Base-by-base conservation (phyloP, 345 rosid species). In the Barbarea vulgaris region DNA sequence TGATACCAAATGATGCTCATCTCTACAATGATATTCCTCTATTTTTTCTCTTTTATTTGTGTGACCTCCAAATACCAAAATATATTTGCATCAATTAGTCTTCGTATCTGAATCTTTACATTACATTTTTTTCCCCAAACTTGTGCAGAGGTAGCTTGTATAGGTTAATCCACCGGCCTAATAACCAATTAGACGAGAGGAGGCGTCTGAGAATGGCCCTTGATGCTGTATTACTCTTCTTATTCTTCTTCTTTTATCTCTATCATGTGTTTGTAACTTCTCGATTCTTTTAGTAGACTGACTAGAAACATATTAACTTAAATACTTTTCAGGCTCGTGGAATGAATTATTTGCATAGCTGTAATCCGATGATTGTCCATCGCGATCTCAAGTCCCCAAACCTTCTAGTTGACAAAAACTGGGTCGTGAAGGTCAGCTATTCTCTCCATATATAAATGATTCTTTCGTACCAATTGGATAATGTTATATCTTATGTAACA, bases 111-210 rank as follows among this genome's bases (percentile, higher is more conserved):
- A 2, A 39, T 52, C 64, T 56, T 74, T 46, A 74, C 66, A 56
- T 36, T 63, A 64, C 18, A 31, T 0, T 24, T 21, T 64, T 6
- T 15, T 54, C 19, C 9, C 37, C 9, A 50, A 58, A 70, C 60
- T 73, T 78, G 77, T 87, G 88, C 97, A 94, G 98, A 84, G 98
- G 98, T 79, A 94, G 98, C 79, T 85, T 94, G 85, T 94, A 94
- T 76, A 86, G 96, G 84, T 77, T 94, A 79, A 62, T 94, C 79
- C 97, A 89, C 76, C 85, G 97, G 80, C 93, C 95, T 67, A 91
- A 91, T 85, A 91, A 88, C 78, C 98, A 91, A 80, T 76, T 94
- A 71, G 98, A 94, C 62, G 98, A 89, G 82, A 77, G 98, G 74
- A 88, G 87, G 84, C 90, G 98, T 64, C 82, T 91, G 75, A 91